Conservation (phyloP, 2,329 filamentous ascomycete genomes). For the Aspergillus amoenus region DNA sequence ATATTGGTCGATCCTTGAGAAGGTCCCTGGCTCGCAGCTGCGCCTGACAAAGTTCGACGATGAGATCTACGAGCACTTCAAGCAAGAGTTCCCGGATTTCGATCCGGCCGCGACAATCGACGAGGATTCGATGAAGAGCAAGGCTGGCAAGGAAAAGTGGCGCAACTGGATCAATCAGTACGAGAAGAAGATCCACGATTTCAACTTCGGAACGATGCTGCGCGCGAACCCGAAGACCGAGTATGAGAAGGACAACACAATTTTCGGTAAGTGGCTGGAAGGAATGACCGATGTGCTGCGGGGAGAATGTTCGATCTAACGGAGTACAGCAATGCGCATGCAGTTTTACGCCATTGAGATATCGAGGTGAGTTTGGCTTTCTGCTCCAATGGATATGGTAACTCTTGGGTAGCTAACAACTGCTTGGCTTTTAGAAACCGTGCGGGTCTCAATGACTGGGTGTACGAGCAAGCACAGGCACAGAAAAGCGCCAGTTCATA, state of each 20-base stretch:
- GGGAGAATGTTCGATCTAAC: neutral
- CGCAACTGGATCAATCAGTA: conserved; percentile 91
- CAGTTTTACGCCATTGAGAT: conserved; percentile 81
- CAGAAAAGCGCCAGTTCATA: conserved; percentile 30
- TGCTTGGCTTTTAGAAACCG: conserved; percentile 63
- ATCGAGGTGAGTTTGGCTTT: conserved; percentile 54
- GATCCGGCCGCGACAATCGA: conserved; percentile 77
- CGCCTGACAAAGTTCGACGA: conserved; percentile 93
- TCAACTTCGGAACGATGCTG: conserved; percentile 95
- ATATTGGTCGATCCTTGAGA: conserved; percentile 95
- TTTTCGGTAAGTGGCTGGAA: conserved; percentile 67
- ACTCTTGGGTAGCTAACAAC: neutral
- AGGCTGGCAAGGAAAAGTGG: conserved; percentile 90
- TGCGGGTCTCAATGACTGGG: conserved; percentile 91
- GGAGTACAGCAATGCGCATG: conserved; percentile 63
- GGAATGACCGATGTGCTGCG: neutral
- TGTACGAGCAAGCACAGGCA: conserved; percentile 73
- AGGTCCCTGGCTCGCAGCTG: conserved; percentile 81
- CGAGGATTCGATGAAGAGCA: conserved; percentile 98
- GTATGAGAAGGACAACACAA: conserved; percentile 85
- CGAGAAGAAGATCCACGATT: conserved; percentile 94
- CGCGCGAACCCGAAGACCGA: conserved; percentile 74
- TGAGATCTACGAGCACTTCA: conserved; percentile 89
- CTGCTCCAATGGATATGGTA: neutral
- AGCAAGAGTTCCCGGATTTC: conserved; percentile 86